These are phyloP conservation scores for Erodium chrysanthum DNA, from an alignment of 441 rosid genomes.

Conservation along the genomic window DNA sequence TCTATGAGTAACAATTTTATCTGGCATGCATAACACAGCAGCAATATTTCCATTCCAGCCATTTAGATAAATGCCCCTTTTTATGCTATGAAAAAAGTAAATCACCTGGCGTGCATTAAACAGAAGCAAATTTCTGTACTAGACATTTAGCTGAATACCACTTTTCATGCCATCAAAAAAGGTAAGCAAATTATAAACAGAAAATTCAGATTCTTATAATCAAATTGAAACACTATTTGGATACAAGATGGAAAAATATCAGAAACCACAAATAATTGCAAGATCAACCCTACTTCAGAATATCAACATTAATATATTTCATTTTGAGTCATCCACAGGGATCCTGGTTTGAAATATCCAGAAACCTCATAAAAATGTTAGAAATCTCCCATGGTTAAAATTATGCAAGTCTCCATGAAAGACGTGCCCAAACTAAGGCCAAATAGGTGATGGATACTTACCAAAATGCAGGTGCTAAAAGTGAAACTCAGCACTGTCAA, in stretches of 20 bases:
- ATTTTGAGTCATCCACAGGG: neutral
- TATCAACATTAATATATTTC: neutral
- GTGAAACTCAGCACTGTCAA: conserved; percentile 66
- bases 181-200: too few relatives aligned
- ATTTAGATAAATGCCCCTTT: neutral
- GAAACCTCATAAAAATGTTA: conserved; percentile 9
- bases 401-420: neutral
- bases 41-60: conserved; percentile 2
- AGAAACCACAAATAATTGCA: neutral
- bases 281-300: conserved; percentile 2
- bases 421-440: conserved; percentile 4
- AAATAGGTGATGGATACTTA: conserved; percentile 23
- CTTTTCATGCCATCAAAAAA: too few relatives aligned
- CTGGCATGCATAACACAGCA: conserved; percentile 8
- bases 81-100: conserved; percentile 1
- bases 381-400: neutral
- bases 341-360: neutral
- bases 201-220: too few relatives aligned
- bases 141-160: too few relatives aligned
- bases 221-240: too few relatives aligned
- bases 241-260: too few relatives aligned
- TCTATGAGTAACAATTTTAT: neutral
- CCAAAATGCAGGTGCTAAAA: conserved; percentile 83
- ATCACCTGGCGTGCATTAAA: too few relatives aligned
- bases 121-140: too few relatives aligned